phyloP scores from a whole-genome alignment of 768 basidiomycete genomes.

The Leccinum subtestaceum region DNA sequence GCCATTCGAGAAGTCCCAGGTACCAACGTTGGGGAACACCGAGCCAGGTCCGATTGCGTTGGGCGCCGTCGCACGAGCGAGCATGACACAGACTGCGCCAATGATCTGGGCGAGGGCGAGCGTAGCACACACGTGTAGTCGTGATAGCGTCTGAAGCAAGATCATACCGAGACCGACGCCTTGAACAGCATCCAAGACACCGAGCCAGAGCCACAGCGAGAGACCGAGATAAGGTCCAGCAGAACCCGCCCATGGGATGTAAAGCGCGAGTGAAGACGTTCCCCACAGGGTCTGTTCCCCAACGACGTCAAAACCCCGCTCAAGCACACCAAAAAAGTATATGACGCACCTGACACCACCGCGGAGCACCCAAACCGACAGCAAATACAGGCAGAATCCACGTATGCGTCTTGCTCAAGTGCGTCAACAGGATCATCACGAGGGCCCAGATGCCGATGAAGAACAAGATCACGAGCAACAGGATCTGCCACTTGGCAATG shows the following conservation, averaged over 20 bases:
- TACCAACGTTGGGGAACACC: constrained; percentile 90
- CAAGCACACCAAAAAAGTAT: background rate
- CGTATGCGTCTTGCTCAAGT: constrained; percentile 91
- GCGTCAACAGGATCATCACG: constrained; percentile 70
- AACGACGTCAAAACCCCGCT: constrained; percentile 2
- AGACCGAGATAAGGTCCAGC: constrained; percentile 88
- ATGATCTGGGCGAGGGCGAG: constrained; percentile 88
- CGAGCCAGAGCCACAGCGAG: constrained; percentile 92
- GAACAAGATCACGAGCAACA: constrained; percentile 77
- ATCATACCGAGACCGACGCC: constrained; percentile 95
- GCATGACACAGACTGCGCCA: constrained; percentile 87
- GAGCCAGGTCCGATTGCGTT: constrained; percentile 84
- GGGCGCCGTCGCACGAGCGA: constrained; percentile 88
- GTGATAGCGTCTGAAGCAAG: constrained; percentile 85
- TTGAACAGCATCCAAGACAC: constrained; percentile 90
- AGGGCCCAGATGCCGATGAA: constrained; percentile 85
- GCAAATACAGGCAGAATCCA: constrained; percentile 95
- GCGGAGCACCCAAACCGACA: constrained; percentile 88
- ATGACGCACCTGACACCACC: constrained; percentile 84
- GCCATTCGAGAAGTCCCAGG: constrained; percentile 82
- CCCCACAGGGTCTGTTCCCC: constrained; percentile 81
- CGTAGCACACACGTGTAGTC: constrained; percentile 92
- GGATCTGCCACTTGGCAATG: constrained; percentile 80
- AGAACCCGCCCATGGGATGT: constrained; percentile 89
- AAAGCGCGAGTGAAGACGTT: constrained; percentile 87